Base-by-base conservation (phyloP, 805 yeast species). In the Candida nonsorbophila region DNA sequence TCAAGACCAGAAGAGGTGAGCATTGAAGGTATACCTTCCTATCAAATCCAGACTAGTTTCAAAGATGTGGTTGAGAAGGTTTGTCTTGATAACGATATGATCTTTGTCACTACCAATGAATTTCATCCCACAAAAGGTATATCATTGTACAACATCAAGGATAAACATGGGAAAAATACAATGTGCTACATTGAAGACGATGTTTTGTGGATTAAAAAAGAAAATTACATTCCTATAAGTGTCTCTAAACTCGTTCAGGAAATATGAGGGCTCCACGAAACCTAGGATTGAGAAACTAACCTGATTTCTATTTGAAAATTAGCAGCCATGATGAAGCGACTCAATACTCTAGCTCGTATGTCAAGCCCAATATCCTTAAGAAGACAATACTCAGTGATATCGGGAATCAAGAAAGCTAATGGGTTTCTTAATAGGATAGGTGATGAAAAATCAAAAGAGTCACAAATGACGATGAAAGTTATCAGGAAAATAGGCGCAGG, bases 41-140 rank as follows among this genome's bases (percentile, higher is more conserved):
- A 59, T 21, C 60, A 58, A 24, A 51, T 74, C 1, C 41, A 53
- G 17, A 58, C 36, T 8, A 33, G 32, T 7, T 39, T 39, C 19
- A 39, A 30, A 30, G 85, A 83, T 30, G 78, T 85, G 12, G 72
- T 84, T 2, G 74, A 69, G 30, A 73, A 73, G 3, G 72, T 61
- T 43, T 85, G 95, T 42, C 45, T 62, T 15, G 53, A 57, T 2
- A 53, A 73, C 27, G 71, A 72, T 20, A 58, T 78, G 14, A 44
- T 67, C 6, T 55, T 77, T 1, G 62, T 67, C 4, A 34, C 52
- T 12, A 48, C 53, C 9, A 34, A 37, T 17, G 47, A 37, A 41
- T 52, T 49, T 12, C 66, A 57, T 29, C 45, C 53, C 4, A 36
- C 43, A 1, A 42, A 59, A 27, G 80, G 78, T 1, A 52, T 59